Evolutionary conservation across 768 basidiomycete species (phyloP), one percentile per base, ranked within the genome.

Genomic region (Trametes cubensis): DNA sequence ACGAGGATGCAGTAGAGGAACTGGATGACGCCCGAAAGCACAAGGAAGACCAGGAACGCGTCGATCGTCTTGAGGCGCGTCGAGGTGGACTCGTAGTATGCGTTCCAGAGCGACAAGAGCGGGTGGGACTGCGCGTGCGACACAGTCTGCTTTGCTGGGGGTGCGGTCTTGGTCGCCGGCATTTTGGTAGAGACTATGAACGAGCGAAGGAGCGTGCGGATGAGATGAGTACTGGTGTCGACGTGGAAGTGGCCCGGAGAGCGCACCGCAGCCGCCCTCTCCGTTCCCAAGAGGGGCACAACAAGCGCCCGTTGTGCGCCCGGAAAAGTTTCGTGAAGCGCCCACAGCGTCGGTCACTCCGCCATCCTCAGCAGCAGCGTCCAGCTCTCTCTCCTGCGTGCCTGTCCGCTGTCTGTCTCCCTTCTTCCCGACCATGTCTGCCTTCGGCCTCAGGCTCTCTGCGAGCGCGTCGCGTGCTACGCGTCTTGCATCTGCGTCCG

Each of bases 51-150:
- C 65, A 98, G 83, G 81, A 98, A 98, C 8, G 86, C 77, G 79
- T 99, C 97, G 72, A 98, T 87, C 76, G 95, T 87, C 79, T 98
- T 96, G 69, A 98, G 86, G 15, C 93, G 85, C 67, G 90, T 77
- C 5, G 94, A 81, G 0, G 95, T 97, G 57, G 85, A 81, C 34
- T 85, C 82, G 68, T 77, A 76, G 80, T 98, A 98, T 20, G 91
- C 85, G 69, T 81, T 85, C 84, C 85, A 89, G 28, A 95, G 81
- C 17, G 87, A 79, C 30, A 78, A 73, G 42, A 89, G 66, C 46
- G 83, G 79, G 56, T 61, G 62, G 39, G 69, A 49, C 23, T 70
- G 65, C 20, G 70, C 55, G 21, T 38, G n/a, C 2, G 57, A 0
- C 17, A 62, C 62, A 14, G 69, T 44, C 26, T 67, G 53, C 30